Percentiles rank a stretch among this genome's conserved stretches.
phyloP scores from a whole-genome alignment of 2,329 filamentous ascomycete genomes.

The Fusarium compactum region DNA sequence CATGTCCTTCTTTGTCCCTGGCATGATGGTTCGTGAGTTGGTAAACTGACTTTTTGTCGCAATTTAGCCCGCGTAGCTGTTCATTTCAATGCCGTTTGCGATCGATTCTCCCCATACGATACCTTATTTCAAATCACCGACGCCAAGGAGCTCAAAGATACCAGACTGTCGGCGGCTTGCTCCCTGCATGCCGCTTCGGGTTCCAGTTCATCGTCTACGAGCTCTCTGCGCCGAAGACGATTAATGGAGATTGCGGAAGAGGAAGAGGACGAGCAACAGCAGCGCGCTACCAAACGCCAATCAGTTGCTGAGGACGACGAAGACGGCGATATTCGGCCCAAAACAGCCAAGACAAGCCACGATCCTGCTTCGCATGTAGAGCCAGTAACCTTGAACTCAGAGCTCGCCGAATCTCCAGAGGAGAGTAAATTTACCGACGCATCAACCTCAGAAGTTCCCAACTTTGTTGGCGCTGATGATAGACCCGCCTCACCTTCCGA shows the following conservation, averaged over 20 bases:
- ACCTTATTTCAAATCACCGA: constrained; percentile 81
- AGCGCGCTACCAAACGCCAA: constrained; percentile 68
- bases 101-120: constrained; percentile 86
- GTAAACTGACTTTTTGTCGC: constrained; percentile 33
- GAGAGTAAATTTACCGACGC: constrained; percentile 61
- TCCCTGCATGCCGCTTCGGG: constrained; percentile 89
- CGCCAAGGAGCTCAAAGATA: constrained; percentile 85
- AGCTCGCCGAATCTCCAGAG: constrained; percentile 64
- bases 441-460: constrained; percentile 62
- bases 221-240: constrained; percentile 80
- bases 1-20: neutral
- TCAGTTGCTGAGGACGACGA: constrained; percentile 66
- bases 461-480: constrained; percentile 62
- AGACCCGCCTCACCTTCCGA: constrained; percentile 60
- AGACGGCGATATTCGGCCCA: constrained; percentile 48
- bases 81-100: constrained; percentile 75
- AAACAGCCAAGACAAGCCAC: constrained; percentile 49
- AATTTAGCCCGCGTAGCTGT: constrained; percentile 81
- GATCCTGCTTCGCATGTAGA: constrained; percentile 38
- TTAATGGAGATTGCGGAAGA: constrained; percentile 96
- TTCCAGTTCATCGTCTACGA: constrained; percentile 86
- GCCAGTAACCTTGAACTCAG: constrained; percentile 64
- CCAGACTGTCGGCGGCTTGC: constrained; percentile 87
- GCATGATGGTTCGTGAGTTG: neutral
- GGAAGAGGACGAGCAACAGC: constrained; percentile 78